Percentiles rank a stretch among this genome's conserved stretches.
Evolutionary conservation across 768 basidiomycete species (phyloP).

Genomic region (Serendipita vermifera): DNA sequence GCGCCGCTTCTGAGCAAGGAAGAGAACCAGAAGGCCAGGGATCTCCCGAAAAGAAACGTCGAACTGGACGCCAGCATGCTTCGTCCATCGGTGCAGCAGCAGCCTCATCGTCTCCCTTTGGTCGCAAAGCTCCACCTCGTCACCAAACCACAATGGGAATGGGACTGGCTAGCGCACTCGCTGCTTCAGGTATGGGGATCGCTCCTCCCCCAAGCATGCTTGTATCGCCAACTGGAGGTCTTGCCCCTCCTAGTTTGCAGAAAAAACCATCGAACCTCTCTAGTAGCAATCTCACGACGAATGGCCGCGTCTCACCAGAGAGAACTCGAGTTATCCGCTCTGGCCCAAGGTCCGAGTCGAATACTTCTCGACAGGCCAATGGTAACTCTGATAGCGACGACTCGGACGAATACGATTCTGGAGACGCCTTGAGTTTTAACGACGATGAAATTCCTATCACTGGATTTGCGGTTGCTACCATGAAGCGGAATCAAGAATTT

Average conservation of each 20-base stretch:
- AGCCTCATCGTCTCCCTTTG: neutral
- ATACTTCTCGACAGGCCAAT: constrained; percentile 5
- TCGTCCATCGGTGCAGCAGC: neutral
- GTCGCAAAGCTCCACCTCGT: neutral
- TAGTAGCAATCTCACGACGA: neutral
- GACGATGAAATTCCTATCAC: constrained; percentile 81
- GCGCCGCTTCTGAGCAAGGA: neutral
- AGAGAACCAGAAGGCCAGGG: neutral
- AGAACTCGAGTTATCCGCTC: neutral
- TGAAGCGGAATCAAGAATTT: constrained; percentile 88
- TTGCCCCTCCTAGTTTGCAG: constrained; percentile 9
- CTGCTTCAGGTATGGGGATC: constrained; percentile 13
- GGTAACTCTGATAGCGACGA: constrained; percentile 16
- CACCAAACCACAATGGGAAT: constrained; percentile 7
- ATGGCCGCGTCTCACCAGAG: constrained; percentile 2
- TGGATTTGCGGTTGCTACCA: constrained; percentile 94
- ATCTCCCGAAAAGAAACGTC: constrained; percentile 4
- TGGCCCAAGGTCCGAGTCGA: neutral
- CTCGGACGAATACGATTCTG: constrained; percentile 21
- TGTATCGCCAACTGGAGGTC: constrained; percentile 2
- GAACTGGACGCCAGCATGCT: constrained; percentile 6
- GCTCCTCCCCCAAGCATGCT: constrained; percentile 10
- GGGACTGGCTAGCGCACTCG: constrained; percentile 8
- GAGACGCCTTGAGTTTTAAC: constrained; percentile 28
- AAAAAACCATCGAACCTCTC: constrained; percentile 10